phyloP scores from a whole-genome alignment of 495 filamentous ascomycete genomes.

The Aspergillus hancockii region DNA sequence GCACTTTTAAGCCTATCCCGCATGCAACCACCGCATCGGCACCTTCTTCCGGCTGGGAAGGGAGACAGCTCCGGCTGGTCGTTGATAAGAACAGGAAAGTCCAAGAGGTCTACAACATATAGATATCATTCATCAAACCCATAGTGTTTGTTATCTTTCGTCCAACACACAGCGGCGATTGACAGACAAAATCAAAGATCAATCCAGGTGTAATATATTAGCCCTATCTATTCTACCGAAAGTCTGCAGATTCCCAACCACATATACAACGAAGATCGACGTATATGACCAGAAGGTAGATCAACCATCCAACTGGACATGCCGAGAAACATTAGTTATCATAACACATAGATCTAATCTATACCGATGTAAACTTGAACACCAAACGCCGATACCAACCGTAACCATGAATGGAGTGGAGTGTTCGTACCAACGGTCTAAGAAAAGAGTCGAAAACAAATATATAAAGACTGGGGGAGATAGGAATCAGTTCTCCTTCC shows the following conservation, averaged over 20 bases:
- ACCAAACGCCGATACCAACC: background rate
- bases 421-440: background rate
- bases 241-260: background rate
- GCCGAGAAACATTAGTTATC: background rate
- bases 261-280: slow-evolving; percentile 2
- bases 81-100: slow-evolving; percentile 69
- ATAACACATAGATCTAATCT: slow-evolving; percentile 1
- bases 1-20: slow-evolving; percentile 52
- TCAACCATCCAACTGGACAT: background rate
- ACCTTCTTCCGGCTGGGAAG: slow-evolving; percentile 42
- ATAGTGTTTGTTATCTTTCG: background rate
- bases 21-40: slow-evolving; percentile 14
- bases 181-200: background rate
- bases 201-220: background rate
- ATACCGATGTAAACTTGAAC: background rate
- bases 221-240: background rate
- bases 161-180: background rate
- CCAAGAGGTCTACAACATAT: slow-evolving; percentile 57
- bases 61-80: slow-evolving; percentile 66
- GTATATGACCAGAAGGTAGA: background rate
- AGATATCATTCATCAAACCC: background rate
- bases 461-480: slow-evolving; percentile 7
- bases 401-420: slow-evolving; percentile 4
- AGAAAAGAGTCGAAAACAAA: background rate
- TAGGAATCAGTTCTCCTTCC: slow-evolving; percentile 10